Conservation (phyloP, 495 filamentous ascomycete genomes). For the Cudoniella acicularis region DNA sequence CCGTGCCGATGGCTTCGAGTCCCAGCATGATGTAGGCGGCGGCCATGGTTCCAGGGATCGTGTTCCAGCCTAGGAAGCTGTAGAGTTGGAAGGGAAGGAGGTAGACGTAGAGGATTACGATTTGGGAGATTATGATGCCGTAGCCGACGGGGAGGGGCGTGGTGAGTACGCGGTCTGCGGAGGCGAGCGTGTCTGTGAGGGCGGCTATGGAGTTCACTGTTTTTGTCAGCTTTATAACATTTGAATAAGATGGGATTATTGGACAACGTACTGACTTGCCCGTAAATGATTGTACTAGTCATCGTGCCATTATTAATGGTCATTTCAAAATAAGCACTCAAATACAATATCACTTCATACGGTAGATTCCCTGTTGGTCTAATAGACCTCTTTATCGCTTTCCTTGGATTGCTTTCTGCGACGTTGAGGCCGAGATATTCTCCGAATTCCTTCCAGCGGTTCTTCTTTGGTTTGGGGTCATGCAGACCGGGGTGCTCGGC, state of each 20-base stretch:
- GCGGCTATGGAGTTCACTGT: slow-evolving; percentile 44
- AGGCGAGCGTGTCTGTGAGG: slow-evolving; percentile 72
- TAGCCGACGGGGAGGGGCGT: slow-evolving; percentile 85
- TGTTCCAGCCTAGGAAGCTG: slow-evolving; percentile 59
- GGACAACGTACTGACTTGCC: slow-evolving; percentile 24
- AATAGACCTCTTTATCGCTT: slow-evolving; percentile 61
- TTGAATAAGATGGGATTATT: neutral
- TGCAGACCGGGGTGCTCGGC: no score
- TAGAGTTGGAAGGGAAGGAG: slow-evolving; percentile 82
- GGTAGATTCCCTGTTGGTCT: slow-evolving; percentile 69
- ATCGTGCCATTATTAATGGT: slow-evolving; percentile 52
- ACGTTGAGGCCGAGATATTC: slow-evolving; percentile 69
- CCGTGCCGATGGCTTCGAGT: slow-evolving; percentile 76
- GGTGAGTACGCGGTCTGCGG: slow-evolving; percentile 77
- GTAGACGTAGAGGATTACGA: slow-evolving; percentile 83
- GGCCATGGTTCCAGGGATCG: slow-evolving; percentile 76
- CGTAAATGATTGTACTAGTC: slow-evolving; percentile 27
- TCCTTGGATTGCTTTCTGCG: slow-evolving; percentile 68
- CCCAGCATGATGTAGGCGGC: slow-evolving; percentile 86
- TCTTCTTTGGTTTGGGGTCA: no score
- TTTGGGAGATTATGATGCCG: slow-evolving; percentile 79
- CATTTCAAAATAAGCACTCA: slow-evolving; percentile 62
- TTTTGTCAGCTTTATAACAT: neutral
- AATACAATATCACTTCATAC: slow-evolving; percentile 70
- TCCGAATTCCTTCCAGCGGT: slow-evolving; percentile 36